Evolutionary conservation across 2,329 filamentous ascomycete species (phyloP), one percentile per base, ranked within the genome.

Genomic region (Clarireedia paspali): DNA sequence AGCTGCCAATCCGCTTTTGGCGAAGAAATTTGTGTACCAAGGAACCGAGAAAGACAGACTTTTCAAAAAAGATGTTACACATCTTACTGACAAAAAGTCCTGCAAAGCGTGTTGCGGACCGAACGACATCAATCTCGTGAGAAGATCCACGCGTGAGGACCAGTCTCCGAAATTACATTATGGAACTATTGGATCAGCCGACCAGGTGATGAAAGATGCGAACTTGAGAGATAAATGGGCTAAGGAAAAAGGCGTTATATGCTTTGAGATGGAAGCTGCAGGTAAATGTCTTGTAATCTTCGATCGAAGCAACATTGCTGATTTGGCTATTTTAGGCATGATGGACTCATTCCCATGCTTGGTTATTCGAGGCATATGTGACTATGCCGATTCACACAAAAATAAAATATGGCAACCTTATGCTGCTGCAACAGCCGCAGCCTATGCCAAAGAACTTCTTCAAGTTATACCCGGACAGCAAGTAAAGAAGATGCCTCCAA

Each of bases 91-190:
- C 9, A 50, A 50, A 20, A 50, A 27, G 48, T 42, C 48, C 24
- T 50, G 48, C 27, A 50, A 30, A 12, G 15, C 23, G 9, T 50
- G 48, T 24, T 50, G 24, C 27, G 48, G 48, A 6, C 36, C n/a
- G n/a, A 23, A 7, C 42, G 14, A 50, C 14, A 20, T 50, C 38
- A 50, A 50, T 50, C 38, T 50, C 20, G 48, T 50, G 2, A 50
- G 34, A 50, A 50, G 48, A 44, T 17, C 4, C 26, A 36, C 17
- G 24, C 23, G 48, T 24, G 6, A 7, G 5, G 14, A 30, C n/a
- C 30, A 36, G 30, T 30, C 30, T 23, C 44, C 45, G 14, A 2
- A 27, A 26, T 14, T 97, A 12, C 47, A 55, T 27, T 48, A 55
- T 27, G 48, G 56, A 24, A 55, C 47, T 20, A 55, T 58, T 45